Base-by-base conservation (phyloP, 768 basidiomycete species). In the Suillus lakei region DNA sequence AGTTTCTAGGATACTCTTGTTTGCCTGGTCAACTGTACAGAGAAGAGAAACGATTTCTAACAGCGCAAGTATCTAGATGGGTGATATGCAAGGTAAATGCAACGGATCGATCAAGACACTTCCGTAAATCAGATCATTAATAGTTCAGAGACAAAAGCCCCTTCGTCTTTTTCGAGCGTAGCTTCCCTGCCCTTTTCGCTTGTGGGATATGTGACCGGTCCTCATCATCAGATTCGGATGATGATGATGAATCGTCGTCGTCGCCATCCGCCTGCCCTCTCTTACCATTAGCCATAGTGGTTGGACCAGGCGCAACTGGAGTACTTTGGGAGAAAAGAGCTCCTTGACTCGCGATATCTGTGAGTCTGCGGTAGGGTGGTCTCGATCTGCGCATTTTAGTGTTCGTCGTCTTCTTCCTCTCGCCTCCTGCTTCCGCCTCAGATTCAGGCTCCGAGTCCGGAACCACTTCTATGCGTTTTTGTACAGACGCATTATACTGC, bases 191-290 rank as follows among this genome's bases (percentile, higher is more conserved):
- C 64, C 81, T 78, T 63, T 86, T 81, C 13, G 79, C 79, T 67
- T 75, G 80, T 36, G 90, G 90, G 64, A 92, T 90, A 73, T 91
- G 90, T 21, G 76, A 75, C 36, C 65, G 67, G n/a, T 60, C 66
- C 1, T 41, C 74, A 41, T 69, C 83, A 0, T 81, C 80, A 1
- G 71, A 71, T 23, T 78, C 80, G 5, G 85, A 83, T 7, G 82
- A 78, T 8, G 85, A 83, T 7, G 82, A 78, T 8, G 74, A 76
- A 9, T 53, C 51, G 15, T 50, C 50, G 2, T 50, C 73, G 32
- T 73, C 82, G 21, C 80, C 81, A 4, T 60, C 56, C 10, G 7
- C 61, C 41, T 30, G 58, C 39, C 58, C 10, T 30, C 44, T n/a
- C 39, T 64, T 65, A 34, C 67, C 71, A 54, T 67, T 74, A 36